Percentiles rank a stretch among this genome's conserved stretches.
phyloP scores from a whole-genome alignment of 2,329 filamentous ascomycete genomes.

The Sporothrix brasiliensis region DNA sequence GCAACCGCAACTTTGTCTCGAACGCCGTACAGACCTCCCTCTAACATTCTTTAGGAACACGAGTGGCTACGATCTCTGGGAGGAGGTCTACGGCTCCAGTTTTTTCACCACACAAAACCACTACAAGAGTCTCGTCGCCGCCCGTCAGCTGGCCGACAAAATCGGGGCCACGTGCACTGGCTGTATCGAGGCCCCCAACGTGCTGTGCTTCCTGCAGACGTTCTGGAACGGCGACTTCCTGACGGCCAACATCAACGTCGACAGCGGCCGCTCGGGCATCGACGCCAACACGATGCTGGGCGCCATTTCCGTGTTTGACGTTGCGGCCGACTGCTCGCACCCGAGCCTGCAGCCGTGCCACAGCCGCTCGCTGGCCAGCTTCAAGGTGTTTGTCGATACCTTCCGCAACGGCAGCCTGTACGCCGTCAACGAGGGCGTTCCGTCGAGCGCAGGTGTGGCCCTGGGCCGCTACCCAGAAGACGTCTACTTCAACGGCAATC shows the following conservation, averaged over 20 bases:
- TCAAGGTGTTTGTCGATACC: slow-evolving; percentile 18
- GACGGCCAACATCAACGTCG: slow-evolving; percentile 20
- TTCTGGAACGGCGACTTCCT: slow-evolving; percentile 19
- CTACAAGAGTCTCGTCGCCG: slow-evolving; percentile 4
- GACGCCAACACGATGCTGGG: slow-evolving; percentile 22
- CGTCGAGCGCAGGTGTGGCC: not conserved
- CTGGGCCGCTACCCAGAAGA: slow-evolving; percentile 18
- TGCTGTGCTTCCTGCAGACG: slow-evolving; percentile 14
- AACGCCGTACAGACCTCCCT: too few species aligned
- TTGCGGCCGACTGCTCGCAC: not conserved
- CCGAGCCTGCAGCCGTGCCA: slow-evolving; percentile 16
- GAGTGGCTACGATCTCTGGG: slow-evolving; percentile 20
- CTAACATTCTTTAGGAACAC: slow-evolving; percentile 6
- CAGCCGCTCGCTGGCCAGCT: slow-evolving; percentile 19
- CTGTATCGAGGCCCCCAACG: slow-evolving; percentile 7
- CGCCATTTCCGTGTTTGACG: slow-evolving; percentile 22
- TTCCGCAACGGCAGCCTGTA: slow-evolving; percentile 7
- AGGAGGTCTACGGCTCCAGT: slow-evolving; percentile 13
- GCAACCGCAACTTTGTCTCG: too few species aligned
- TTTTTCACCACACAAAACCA: slow-evolving; percentile 19
- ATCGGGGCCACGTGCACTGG: slow-evolving; percentile 10
- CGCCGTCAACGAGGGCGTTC: slow-evolving; percentile 14
- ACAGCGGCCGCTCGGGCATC: slow-evolving; percentile 17
- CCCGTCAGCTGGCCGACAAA: not conserved
- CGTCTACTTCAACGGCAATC: slow-evolving; percentile 18